Base-by-base conservation (phyloP, 148 eudicot genomes). In the Camellia lanceoleosa region DNA sequence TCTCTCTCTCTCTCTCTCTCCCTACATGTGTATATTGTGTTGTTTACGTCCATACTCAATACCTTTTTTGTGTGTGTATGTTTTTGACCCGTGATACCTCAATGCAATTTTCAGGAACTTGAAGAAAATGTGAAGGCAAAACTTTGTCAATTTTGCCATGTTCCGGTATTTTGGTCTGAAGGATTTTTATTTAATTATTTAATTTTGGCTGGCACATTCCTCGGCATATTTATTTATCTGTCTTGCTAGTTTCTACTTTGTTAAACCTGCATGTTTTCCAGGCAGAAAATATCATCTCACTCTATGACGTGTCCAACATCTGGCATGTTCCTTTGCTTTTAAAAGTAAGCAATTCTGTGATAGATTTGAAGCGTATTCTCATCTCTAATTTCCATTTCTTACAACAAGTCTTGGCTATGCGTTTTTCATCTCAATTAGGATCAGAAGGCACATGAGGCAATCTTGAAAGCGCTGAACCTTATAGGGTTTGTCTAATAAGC, bases 121-220 rank as follows among this genome's bases (percentile, higher is more conserved):
- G 92, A 91, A n/a, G 93, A 83, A 77, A 90, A 86, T 84, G 91
- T 90, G 58, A 91, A 88, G 87, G 92, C 86, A 11, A 94, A 94
- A 85, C 97, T 94, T 73, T 93, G 97, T 42, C 92, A 91, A 71
- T 92, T 94, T 84, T 94, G 98, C 89, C 98, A 94, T 83, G 94
- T 94, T 58, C 92, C 92, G 97, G 98, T 94, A 91, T 18, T 75
- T 60, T 18, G 59, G 11, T 9, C 20, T 52, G 52, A 8, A 54
- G 51, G 51, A 61, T 41, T 30, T 49, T 65, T 75, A 64, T 56
- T 61, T 54, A 15, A 66, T n/a, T 62, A 5, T 73, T 55, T 42
- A 65, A 47, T 71, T 49, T 49, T 49, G 52, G 5, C 52, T 49
- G 52, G 7, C 52, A 49, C 5, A 49, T 7, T 49, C 52, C 52